Evolutionary conservation across 202 grass and related monocot genomes (phyloP).

Genomic region (Cymbopogon flexuosus): DNA sequence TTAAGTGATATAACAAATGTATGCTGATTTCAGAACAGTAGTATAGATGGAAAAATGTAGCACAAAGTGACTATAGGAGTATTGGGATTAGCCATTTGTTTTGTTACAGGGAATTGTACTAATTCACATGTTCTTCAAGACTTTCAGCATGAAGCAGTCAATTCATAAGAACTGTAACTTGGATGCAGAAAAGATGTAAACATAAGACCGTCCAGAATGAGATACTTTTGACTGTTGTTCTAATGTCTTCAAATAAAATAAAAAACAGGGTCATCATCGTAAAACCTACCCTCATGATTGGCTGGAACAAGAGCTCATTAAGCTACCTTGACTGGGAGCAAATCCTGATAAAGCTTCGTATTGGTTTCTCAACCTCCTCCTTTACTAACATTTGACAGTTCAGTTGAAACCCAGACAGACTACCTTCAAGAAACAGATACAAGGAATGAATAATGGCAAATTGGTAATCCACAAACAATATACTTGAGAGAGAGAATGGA

Average conservation of each 20-base stretch:
- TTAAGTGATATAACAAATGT: neutral
- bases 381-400: slow-evolving; percentile 33
- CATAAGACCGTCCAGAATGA: neutral
- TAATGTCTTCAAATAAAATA: neutral
- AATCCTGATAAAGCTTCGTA: slow-evolving; percentile 3
- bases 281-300: neutral
- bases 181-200: neutral
- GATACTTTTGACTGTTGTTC: neutral
- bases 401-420: neutral
- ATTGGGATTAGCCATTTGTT: neutral
- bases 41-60: neutral
- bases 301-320: neutral
- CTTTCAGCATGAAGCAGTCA: neutral
- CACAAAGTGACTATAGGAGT: neutral
- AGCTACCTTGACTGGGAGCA: slow-evolving; percentile 19
- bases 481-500: neutral
- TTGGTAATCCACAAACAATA: neutral
- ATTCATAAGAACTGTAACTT: neutral
- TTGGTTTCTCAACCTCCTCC: neutral
- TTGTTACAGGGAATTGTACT: neutral
- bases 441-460: neutral
- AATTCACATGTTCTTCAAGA: slow-evolving; percentile 4
- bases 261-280: neutral
- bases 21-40: neutral
- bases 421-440: slow-evolving; percentile 24